A percentile compares a stretch with the other conserved stretches of the same genome.
These are phyloP conservation scores for Sporobolomyces pararoseus DNA, from an alignment of 768 basidiomycete species.

Conservation along the genomic window DNA sequence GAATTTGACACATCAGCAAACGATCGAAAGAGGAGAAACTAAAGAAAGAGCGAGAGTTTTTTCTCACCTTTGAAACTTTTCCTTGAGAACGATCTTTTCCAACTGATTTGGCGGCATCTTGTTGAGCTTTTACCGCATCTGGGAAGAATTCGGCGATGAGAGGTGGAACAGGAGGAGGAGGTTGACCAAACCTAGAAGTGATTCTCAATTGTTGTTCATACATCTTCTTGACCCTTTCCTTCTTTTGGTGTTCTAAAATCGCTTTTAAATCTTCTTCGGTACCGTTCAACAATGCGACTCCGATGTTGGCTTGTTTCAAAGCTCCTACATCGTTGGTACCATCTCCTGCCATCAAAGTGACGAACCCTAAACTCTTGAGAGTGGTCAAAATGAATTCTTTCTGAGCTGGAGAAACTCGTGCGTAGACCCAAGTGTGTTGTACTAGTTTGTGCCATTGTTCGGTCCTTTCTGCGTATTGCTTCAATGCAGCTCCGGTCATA, in stretches of 20 bases:
- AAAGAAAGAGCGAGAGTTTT: too few species aligned
- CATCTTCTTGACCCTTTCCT: constrained; percentile 90
- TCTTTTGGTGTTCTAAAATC: constrained; percentile 85
- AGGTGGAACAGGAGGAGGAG: constrained; percentile 87
- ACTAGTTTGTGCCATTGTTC: constrained; percentile 72
- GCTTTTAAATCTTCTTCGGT: constrained; percentile 85
- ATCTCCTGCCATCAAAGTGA: constrained; percentile 96
- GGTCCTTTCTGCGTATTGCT: constrained; percentile 69
- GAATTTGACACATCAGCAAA: too few species aligned
- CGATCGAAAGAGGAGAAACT: background rate
- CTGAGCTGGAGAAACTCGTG: constrained; percentile 89
- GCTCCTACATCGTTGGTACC: constrained; percentile 99
- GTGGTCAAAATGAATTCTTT: constrained; percentile 94
- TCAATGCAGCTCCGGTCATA: constrained; percentile 88
- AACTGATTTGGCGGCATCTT: constrained; percentile 67
- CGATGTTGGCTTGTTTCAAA: constrained; percentile 95
- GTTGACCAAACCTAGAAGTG: constrained; percentile 81
- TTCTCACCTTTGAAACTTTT: constrained; percentile 84
- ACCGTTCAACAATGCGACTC: constrained; percentile 86
- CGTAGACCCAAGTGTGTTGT: constrained; percentile 96
- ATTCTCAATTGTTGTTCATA: constrained; percentile 94
- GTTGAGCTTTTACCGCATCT: constrained; percentile 82
- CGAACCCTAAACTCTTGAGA: constrained; percentile 80
- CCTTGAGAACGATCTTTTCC: constrained; percentile 69
- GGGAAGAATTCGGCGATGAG: constrained; percentile 84